A percentile compares a stretch with the other conserved stretches of the same genome.
Conservation (phyloP, 106 monocot species). For the Apostasia ramifera region DNA sequence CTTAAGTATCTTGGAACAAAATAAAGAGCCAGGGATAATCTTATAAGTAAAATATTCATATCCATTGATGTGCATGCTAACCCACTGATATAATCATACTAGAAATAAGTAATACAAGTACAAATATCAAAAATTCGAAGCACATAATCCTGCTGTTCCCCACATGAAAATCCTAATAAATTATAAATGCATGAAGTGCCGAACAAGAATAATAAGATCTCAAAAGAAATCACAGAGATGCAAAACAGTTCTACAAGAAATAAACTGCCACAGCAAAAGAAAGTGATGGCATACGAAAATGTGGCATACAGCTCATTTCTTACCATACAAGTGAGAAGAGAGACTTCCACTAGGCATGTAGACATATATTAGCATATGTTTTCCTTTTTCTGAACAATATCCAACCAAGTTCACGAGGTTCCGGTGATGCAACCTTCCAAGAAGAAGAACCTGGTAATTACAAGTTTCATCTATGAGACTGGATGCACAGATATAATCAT, state of each 20-base stretch:
- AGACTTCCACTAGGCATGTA: conserved; percentile 70
- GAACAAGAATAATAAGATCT: neutral
- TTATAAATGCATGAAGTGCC: too few relatives aligned
- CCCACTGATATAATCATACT: too few relatives aligned
- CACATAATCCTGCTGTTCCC: too few relatives aligned
- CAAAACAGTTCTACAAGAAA: neutral
- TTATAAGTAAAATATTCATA: too few relatives aligned
- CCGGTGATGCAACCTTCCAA: conserved; percentile 68
- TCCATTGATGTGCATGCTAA: too few relatives aligned
- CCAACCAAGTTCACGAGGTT: conserved; percentile 78
- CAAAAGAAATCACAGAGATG: neutral
- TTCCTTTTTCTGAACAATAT: conserved; percentile 57
- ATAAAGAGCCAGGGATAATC: too few relatives aligned
- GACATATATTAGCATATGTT: conserved; percentile 62
- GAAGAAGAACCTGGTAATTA: conserved; percentile 53
- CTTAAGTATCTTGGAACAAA: too few relatives aligned
- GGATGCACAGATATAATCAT: neutral
- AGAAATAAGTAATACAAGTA: too few relatives aligned
- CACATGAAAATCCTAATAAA: too few relatives aligned
- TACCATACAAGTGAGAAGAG: conserved; percentile 59
- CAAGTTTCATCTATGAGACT: neutral
- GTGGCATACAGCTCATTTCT: conserved; percentile 3
- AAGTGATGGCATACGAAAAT: neutral
- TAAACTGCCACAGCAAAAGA: neutral
- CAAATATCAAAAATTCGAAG: too few relatives aligned